These are phyloP conservation scores for Juglanconis oblonga DNA, from an alignment of 2,329 filamentous ascomycete genomes.

Conservation along the genomic window DNA sequence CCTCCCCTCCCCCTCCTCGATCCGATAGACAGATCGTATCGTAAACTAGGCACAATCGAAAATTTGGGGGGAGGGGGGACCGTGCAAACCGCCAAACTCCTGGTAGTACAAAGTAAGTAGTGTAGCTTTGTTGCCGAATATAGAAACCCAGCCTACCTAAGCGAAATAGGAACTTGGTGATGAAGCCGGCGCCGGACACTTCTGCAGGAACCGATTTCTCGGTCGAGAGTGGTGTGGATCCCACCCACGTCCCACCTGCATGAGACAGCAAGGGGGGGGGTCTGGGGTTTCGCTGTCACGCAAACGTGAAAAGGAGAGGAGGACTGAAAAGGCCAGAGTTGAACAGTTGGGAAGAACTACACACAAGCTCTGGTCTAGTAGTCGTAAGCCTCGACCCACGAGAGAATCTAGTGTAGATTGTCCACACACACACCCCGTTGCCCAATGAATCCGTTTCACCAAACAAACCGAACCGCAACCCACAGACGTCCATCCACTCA, in stretches of 20 bases:
- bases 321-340: background rate
- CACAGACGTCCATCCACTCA: background rate
- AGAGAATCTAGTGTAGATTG: no score
- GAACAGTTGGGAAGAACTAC: background rate
- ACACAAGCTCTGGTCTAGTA: no score
- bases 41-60: no score
- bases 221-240: background rate
- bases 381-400: no score
- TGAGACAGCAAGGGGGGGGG: no score
- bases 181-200: background rate
- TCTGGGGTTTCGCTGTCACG: background rate
- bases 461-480: background rate
- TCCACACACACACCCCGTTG: no score
- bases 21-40: no score
- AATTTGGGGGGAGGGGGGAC: no score
- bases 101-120: background rate
- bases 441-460: background rate
- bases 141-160: background rate
- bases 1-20: no score
- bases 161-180: background rate
- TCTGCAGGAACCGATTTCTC: background rate
- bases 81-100: no score
- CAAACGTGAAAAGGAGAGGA: background rate
- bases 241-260: no score
- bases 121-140: background rate